Percentiles rank a stretch among this genome's conserved stretches.
phyloP scores from a whole-genome alignment of 352 stramenopile genomes.

The Phytophthora ramorum region DNA sequence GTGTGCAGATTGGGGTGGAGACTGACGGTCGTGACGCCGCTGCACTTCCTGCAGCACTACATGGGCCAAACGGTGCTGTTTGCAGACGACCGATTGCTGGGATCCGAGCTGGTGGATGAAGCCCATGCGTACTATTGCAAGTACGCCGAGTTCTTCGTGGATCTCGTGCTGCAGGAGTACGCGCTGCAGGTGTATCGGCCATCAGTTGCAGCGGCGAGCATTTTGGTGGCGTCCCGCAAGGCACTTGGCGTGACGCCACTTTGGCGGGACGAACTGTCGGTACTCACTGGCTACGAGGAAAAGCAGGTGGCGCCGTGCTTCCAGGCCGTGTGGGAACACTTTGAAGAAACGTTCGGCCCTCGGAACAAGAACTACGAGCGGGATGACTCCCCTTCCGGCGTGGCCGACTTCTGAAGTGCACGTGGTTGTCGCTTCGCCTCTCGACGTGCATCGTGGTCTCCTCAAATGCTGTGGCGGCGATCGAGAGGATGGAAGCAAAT shows the following conservation, averaged over 20 bases:
- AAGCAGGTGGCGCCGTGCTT: conserved; percentile 87
- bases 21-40: conserved; percentile 69
- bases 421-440: conserved; percentile 13
- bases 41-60: conserved; percentile 87
- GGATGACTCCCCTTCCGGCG: conserved; percentile 77
- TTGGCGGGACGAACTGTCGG: conserved; percentile 84
- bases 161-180: conserved; percentile 89
- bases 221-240: conserved; percentile 80
- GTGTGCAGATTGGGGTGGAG: conserved; percentile 72
- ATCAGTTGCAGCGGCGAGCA: conserved; percentile 78
- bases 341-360: conserved; percentile 76
- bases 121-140: conserved; percentile 83
- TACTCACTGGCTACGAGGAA: conserved; percentile 81
- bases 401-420: conserved; percentile 59
- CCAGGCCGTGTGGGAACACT: conserved; percentile 84
- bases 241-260: conserved; percentile 79
- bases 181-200: conserved; percentile 84
- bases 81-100: conserved; percentile 78
- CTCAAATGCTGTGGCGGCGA: conserved; percentile 15
- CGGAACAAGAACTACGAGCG: conserved; percentile 66
- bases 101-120: conserved; percentile 76
- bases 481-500: conserved; percentile 22
- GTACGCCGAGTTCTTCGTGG: conserved; percentile 88
- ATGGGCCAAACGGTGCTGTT: conserved; percentile 83
- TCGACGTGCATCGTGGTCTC: conserved; percentile 12